Base-by-base conservation (phyloP, 352 stramenopile species). In the Phytophthora macrochlamydospora region DNA sequence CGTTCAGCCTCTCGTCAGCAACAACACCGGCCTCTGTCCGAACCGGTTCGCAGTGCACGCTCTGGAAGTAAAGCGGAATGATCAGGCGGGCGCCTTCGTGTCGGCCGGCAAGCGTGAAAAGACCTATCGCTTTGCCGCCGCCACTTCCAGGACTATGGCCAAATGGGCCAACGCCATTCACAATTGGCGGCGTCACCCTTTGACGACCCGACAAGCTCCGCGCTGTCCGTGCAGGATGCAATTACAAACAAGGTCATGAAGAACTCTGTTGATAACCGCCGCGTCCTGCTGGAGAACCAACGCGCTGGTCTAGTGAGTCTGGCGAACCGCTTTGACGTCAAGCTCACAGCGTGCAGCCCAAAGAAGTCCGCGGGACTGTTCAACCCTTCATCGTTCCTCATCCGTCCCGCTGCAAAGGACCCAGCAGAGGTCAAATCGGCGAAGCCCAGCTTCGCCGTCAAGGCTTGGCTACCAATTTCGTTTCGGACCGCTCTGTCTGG, bases 141-240 rank as follows among this genome's bases (percentile, higher is more conserved):
- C 78, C 30, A 79, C 77, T 33, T 72, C 69, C 33, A 77, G 83
- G 32, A 74, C 62, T 33, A 91, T 92, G 81, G 77, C 70, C 38
- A 76, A 73, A 51, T 94, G 85, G 85, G 68, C 76, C 50, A 87
- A 87, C 43, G 80, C 78, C 7, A 81, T 94, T 58, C 79, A 89
- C 59, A 92, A 90, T 65, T 94, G 85, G 85, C 69, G 74, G 43
- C 75, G 83, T 12, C 83, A 90, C 43, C 69, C 30, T 93, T 93
- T 46, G 65, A 85, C 51, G 83, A 88, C 54, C 78, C 84, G 1
- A 71, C 67, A 29, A 67, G 65, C 57, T 54, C 69, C 12, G 69
- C 62, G 48, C 44, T 81, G 49, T 75, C 65, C 18, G 66, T 76
- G 30, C 55, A 76, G 46, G 69, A 76, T 14, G 24, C 62, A 14